A percentile compares a stretch with the other conserved stretches of the same genome.
phyloP scores from a whole-genome alignment of 2,329 filamentous ascomycete species.

The Exophiala sp. region DNA sequence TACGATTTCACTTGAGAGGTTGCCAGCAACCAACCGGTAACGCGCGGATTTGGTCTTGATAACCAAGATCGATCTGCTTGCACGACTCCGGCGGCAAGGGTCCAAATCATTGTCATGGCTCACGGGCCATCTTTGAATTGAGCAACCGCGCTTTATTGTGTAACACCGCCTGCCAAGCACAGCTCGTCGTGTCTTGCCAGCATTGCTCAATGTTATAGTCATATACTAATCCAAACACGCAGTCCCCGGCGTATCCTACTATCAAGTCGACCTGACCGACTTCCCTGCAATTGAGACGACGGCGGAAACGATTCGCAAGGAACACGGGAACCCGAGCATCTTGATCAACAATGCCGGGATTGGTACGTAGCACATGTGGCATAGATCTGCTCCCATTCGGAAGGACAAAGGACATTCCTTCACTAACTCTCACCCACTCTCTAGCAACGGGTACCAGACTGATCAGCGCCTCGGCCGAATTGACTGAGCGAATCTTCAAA shows the following conservation, averaged over 20 bases:
- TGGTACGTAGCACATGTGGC: constrained; percentile 37
- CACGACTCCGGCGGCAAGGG: too few species aligned
- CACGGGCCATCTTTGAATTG: too few species aligned
- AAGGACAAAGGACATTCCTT: too few species aligned
- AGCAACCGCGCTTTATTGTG: too few species aligned
- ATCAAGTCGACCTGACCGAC: constrained; percentile 64
- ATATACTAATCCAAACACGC: not conserved
- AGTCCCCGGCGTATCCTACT: constrained; percentile 54
- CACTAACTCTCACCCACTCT: not conserved
- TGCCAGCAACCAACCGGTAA: too few species aligned
- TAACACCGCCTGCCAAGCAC: too few species aligned
- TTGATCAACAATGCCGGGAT: constrained; percentile 69
- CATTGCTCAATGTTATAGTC: not conserved
- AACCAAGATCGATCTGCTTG: too few species aligned
- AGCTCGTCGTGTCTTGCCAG: not conserved
- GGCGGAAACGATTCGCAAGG: constrained; percentile 43
- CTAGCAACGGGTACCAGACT: constrained; percentile 50
- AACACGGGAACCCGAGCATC: constrained; percentile 60
- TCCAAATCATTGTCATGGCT: too few species aligned
- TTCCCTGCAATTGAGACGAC: constrained; percentile 45
- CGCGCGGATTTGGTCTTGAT: too few species aligned
- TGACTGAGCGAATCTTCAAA: constrained; percentile 62
- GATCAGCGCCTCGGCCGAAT: constrained; percentile 51
- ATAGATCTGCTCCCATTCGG: too few species aligned
- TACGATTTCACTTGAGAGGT: too few species aligned